Base-by-base conservation (phyloP, 306 rosid genomes). In the Argentina anserina region DNA sequence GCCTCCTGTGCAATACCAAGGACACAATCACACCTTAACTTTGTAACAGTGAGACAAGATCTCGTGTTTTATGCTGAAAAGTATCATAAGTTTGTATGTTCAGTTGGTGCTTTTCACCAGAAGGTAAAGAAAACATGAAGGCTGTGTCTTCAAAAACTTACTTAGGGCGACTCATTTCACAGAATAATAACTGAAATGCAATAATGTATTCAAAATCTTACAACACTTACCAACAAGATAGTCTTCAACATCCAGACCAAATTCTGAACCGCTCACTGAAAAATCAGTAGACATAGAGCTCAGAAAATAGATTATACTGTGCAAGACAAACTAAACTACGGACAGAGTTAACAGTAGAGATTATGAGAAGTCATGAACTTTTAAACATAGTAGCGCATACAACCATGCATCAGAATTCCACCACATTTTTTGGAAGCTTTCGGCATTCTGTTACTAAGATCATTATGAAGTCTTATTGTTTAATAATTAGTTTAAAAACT, bases 211-310 rank as follows among this genome's bases (percentile, higher is more conserved):
- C 8, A 69, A 78, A 69, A 65, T 40, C n/a, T 28, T 39, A 62
- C 63, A 53, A 72, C 69, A 78, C 97, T 86, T 72, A 91, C 97
- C 97, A 68, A 85, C 37, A 58, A 94, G 90, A 81, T 94, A 94
- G 83, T 94, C 98, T 80, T 94, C 98, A 73, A 91, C 33, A 72
- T 94, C 98, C 73, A 94, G 81, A 64, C 74, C 75, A 83, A 94
- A 94, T 59, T 89, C 98, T 14, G 84, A 81, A 74, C 79, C 79
- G 74, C 85, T 80, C 85, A 91, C 98, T 91, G 91, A 89, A 80
- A 73, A 67, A 52, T 78, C 42, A 37, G 65, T 25, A 72, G 65
- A 52, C 21, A 47, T 29, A 9, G 42, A 37, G 34, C 11, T 49
- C 55, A 59, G 10, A 53, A 65, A 26, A 8, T 23, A 61, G 18